Evolutionary conservation across 169 alveolate genomes (phyloP).

Genomic region (Eimeria necatrix): DNA sequence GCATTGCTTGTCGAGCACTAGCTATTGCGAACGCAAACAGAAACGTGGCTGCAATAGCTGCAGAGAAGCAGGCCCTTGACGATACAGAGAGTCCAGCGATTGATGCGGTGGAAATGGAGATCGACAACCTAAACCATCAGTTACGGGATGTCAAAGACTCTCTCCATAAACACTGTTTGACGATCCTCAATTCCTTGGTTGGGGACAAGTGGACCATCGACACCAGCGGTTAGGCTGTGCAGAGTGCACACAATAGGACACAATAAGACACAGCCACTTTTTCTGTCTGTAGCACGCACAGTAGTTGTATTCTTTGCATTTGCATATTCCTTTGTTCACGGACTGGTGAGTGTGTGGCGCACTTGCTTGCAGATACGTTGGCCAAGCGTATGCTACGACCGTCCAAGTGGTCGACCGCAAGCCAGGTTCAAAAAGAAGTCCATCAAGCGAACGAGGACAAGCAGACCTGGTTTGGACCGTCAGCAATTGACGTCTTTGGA

Average conservation of each 20-base stretch:
- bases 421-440: conserved; percentile 50
- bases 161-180: conserved; percentile 23
- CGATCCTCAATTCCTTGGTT: conserved; percentile 41
- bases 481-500: conserved; percentile 71
- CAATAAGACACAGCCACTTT: background rate
- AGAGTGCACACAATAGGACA: background rate
- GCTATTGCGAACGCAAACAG: conserved; percentile 46
- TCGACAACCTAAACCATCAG: conserved; percentile 26
- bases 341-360: background rate
- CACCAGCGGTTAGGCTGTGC: conserved; percentile 41
- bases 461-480: conserved; percentile 57
- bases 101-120: conserved; percentile 43
- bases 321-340: background rate
- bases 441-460: background rate
- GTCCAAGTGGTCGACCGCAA: conserved; percentile 21
- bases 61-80: conserved; percentile 31
- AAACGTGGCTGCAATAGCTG: conserved; percentile 47
- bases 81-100: conserved; percentile 36
- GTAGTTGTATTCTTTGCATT: background rate
- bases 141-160: conserved; percentile 39
- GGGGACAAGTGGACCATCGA: conserved; percentile 57
- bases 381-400: conserved; percentile 61
- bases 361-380: conserved; percentile 46
- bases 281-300: background rate
- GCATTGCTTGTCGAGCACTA: conserved; percentile 13